phyloP scores from a whole-genome alignment of 768 basidiomycete species.

The Grammothele lineata region DNA sequence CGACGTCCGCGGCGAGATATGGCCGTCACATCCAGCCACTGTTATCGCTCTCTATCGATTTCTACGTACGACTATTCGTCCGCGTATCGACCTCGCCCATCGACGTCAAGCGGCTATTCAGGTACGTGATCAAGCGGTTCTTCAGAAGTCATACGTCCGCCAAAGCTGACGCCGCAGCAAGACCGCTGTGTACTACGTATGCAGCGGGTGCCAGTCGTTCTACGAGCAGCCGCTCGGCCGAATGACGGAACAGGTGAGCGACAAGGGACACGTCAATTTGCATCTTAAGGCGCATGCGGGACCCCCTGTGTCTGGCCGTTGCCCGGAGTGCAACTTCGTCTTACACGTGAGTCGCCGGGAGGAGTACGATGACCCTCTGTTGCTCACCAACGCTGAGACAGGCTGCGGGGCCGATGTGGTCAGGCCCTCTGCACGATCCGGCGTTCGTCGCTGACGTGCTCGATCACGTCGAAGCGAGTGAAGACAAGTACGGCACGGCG shows the following conservation, averaged over 20 bases:
- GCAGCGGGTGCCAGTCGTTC: slow-evolving; percentile 76
- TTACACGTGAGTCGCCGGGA: slow-evolving; percentile 55
- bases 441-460: slow-evolving; percentile 75
- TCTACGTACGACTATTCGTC: slow-evolving; percentile 92
- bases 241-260: slow-evolving; percentile 56
- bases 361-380: neutral
- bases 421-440: slow-evolving; percentile 76
- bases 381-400: slow-evolving; percentile 26
- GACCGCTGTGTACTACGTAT: slow-evolving; percentile 81
- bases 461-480: slow-evolving; percentile 59
- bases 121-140: slow-evolving; percentile 46
- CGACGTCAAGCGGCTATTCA: slow-evolving; percentile 78
- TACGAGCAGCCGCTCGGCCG: slow-evolving; percentile 85
- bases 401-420: slow-evolving; percentile 98
- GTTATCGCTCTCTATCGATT: slow-evolving; percentile 91
- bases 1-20: slow-evolving; percentile 86
- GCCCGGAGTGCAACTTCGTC: slow-evolving; percentile 75
- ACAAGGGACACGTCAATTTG: slow-evolving; percentile 52
- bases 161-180: slow-evolving; percentile 49
- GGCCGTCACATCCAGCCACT: slow-evolving; percentile 90
- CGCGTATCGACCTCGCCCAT: slow-evolving; percentile 67
- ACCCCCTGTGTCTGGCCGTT: slow-evolving; percentile 61
- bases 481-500: slow-evolving; percentile 70
- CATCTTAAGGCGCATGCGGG: slow-evolving; percentile 71
- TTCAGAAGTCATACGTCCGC: neutral